Evolutionary conservation across 768 basidiomycete species (phyloP), one percentile per base, ranked within the genome.

Genomic region (Boletus pseudopeckii): DNA sequence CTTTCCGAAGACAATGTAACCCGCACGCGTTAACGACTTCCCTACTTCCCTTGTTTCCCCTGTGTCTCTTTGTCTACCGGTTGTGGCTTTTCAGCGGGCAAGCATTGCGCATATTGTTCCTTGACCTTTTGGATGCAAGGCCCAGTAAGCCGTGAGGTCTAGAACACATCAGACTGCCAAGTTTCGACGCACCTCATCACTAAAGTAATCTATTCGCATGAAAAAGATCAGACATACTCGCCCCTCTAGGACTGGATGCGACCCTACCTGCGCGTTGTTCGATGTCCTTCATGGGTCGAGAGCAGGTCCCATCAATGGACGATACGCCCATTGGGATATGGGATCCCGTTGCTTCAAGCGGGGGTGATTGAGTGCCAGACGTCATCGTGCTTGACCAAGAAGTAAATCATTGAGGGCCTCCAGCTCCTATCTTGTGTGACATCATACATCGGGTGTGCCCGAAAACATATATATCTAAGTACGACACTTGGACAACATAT

Each of bases 291-390:
- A 51, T 70, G 53, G 50, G 73, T 63, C 56, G 67, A 58, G 72
- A 50, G 64, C 75, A 56, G 43, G 63, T 53, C 59, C 71, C 66
- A 32, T 73, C 59, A 7, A 80, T 77, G 45, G 74, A 79, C 14
- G 77, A 75, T 11, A 74, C 74, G 20, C 80, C 77, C 77, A 80
- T 75, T 7, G 78, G 77, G 46, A 72, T 56, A 24, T 78, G 69
- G n/a, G 75, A 71, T 37, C 70, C 77, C 1, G 77, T 77, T 14
- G 74, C 74, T 63, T 79, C 78, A 43, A 81, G 76, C 20, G 81
- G 80, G 8, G 80, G 81, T n/a, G 81, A 81, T 36, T 82, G 74
- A 2, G 81, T 80, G 32, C 81, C 80, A 50, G 66, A 62, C 18
- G 65, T 30, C 63, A 63, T 65, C 14, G 38, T 55, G 28, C 5